Evolutionary conservation across 2,329 filamentous ascomycete species (phyloP).

Genomic region (Botrytis squamosa): DNA sequence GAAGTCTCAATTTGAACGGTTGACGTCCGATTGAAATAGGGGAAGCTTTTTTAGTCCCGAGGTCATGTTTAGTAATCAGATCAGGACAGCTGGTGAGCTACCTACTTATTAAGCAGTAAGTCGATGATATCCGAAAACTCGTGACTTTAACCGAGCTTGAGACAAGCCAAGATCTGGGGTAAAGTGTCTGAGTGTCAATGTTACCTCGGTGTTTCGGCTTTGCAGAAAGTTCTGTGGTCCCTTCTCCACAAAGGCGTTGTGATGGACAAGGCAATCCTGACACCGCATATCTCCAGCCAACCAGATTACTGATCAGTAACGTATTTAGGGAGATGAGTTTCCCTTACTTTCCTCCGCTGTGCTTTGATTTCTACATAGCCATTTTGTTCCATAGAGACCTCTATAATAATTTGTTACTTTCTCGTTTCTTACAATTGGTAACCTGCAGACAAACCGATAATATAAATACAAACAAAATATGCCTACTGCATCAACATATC

Average conservation of each 20-base stretch:
- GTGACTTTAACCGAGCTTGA: not conserved
- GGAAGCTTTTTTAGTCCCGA: no score
- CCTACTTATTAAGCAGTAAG: no score
- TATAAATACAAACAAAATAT: slow-evolving; percentile 22
- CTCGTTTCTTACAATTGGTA: not conserved
- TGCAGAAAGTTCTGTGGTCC: not conserved
- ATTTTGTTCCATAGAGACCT: not conserved
- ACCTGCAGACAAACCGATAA: not conserved
- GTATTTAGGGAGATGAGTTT: not conserved
- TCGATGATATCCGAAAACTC: not conserved
- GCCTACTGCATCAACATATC: slow-evolving; percentile 35
- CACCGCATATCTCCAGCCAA: not conserved
- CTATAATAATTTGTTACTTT: not conserved
- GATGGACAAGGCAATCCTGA: not conserved
- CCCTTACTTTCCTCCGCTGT: not conserved
- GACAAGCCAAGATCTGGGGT: slow-evolving; percentile 4
- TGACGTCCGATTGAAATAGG: not conserved
- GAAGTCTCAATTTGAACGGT: not conserved
- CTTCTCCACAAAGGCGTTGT: not conserved
- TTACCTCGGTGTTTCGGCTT: slow-evolving; percentile 16
- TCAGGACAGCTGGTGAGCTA: no score
- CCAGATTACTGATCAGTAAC: not conserved
- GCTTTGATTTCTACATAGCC: not conserved
- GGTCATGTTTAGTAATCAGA: no score
- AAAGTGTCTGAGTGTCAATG: not conserved